Evolutionary conservation across 768 basidiomycete genomes (phyloP).

Genomic region (Podaxis rugospora): DNA sequence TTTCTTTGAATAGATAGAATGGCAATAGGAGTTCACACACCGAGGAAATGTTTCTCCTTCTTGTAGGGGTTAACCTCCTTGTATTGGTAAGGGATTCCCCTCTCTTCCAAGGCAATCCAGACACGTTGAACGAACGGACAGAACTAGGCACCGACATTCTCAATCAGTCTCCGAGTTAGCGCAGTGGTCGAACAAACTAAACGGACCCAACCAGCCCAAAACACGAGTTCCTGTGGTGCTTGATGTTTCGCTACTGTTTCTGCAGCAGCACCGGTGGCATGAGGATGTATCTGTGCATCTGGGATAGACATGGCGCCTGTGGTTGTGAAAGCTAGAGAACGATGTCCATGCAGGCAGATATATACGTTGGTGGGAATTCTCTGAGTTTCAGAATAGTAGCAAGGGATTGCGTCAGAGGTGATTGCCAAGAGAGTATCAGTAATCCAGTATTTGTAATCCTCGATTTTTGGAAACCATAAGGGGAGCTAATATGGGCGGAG

Average conservation of each 20-base stretch:
- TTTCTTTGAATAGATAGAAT: neutral
- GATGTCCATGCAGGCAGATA: neutral
- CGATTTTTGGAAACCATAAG: no score
- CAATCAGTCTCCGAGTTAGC: neutral
- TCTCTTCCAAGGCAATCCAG: conserved; percentile 69
- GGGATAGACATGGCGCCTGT: neutral
- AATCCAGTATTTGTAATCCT: neutral
- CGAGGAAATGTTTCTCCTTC: conserved; percentile 48
- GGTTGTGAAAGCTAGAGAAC: neutral
- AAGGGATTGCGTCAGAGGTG: neutral
- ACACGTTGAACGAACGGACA: conserved; percentile 57
- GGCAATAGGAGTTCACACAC: conserved; percentile 19
- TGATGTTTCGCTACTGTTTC: conserved; percentile 49
- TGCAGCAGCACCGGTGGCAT: conserved; percentile 53
- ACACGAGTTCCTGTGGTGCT: conserved; percentile 48
- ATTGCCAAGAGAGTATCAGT: neutral
- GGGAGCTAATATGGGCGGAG: no score
- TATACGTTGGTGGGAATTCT: neutral
- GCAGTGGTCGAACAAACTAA: neutral
- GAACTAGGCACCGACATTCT: conserved; percentile 31
- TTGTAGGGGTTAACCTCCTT: conserved; percentile 68
- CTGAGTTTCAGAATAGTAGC: neutral
- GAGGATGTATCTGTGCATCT: conserved; percentile 43
- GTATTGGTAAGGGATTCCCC: conserved; percentile 62
- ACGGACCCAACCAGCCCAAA: conserved; percentile 58